phyloP scores from a whole-genome alignment of 768 basidiomycete species.

The Kwoniella pini region DNA sequence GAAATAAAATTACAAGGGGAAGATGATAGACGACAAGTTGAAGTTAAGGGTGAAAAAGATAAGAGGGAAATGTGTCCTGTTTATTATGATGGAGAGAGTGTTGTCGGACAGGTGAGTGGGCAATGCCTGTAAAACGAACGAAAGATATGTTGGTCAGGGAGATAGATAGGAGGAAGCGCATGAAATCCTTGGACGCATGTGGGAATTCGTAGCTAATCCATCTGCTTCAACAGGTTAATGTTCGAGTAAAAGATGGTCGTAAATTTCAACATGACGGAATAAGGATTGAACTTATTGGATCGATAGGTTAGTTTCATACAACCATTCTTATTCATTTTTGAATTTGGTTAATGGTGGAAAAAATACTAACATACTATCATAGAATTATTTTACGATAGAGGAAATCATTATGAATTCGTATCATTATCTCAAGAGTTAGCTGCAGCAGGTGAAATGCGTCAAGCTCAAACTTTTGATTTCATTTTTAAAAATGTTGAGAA shows the following conservation, averaged over 20 bases:
- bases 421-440: constrained; percentile 93
- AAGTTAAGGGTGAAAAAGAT: constrained; percentile 87
- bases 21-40: constrained; percentile 82
- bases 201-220: neutral
- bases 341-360: neutral
- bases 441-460: constrained; percentile 93
- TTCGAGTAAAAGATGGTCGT: constrained; percentile 92
- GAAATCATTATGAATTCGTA: constrained; percentile 96
- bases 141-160: too few species aligned
- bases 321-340: too few species aligned
- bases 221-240: constrained; percentile 65
- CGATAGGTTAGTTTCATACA: constrained; percentile 68
- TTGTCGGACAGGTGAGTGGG: constrained; percentile 73
- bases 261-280: constrained; percentile 92
- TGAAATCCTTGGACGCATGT: too few species aligned
- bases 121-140: too few species aligned
- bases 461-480: constrained; percentile 95
- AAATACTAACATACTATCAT: constrained; percentile 36
- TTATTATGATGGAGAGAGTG: constrained; percentile 93
- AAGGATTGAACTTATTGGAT: constrained; percentile 95
- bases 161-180: too few species aligned
- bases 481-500: constrained; percentile 99
- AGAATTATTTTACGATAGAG: constrained; percentile 90
- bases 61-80: constrained; percentile 79
- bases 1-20: constrained; percentile 86